phyloP scores from a whole-genome alignment of 148 eudicot genomes.

The Chenopodium suecicum region DNA sequence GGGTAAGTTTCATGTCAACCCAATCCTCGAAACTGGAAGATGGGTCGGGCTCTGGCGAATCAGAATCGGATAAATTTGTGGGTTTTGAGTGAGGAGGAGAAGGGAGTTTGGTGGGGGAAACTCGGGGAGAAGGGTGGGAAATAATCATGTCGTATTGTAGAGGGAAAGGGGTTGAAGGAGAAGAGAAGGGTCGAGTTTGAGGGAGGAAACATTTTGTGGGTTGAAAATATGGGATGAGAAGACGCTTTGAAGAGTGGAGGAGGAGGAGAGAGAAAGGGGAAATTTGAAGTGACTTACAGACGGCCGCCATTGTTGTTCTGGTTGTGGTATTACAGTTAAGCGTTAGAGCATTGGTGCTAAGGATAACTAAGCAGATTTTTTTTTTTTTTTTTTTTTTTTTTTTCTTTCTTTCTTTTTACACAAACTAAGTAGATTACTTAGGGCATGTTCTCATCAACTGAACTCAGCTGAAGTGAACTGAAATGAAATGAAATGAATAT shows the following conservation, averaged over 20 bases:
- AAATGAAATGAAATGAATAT: no score
- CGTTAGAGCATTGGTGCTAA: not conserved
- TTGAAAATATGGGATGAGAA: not conserved
- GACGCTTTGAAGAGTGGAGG: conserved; percentile 38
- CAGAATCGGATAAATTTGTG: not conserved
- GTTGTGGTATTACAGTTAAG: not conserved
- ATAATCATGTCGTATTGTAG: conserved; percentile 89
- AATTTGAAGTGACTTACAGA: conserved; percentile 26
- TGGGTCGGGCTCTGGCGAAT: conserved; percentile 26
- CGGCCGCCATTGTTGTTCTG: conserved; percentile 38
- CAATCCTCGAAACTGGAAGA: conserved; percentile 62
- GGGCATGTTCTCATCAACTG: no score
- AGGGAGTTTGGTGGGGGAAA: conserved; percentile 28
- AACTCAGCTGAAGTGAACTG: no score
- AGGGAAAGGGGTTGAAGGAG: conserved; percentile 65
- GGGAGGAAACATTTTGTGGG: conserved; percentile 21
- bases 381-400: no score
- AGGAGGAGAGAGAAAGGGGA: conserved; percentile 36
- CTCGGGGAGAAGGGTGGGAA: conserved; percentile 49
- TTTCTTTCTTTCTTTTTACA: no score
- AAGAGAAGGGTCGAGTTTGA: conserved; percentile 38
- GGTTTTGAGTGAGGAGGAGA: conserved; percentile 35
- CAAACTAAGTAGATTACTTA: no score
- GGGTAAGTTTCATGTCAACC: conserved; percentile 65
- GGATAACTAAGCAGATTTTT: no score